Base-by-base conservation (phyloP, 2,329 filamentous ascomycete genomes). In the Tolypocladium tundrense region DNA sequence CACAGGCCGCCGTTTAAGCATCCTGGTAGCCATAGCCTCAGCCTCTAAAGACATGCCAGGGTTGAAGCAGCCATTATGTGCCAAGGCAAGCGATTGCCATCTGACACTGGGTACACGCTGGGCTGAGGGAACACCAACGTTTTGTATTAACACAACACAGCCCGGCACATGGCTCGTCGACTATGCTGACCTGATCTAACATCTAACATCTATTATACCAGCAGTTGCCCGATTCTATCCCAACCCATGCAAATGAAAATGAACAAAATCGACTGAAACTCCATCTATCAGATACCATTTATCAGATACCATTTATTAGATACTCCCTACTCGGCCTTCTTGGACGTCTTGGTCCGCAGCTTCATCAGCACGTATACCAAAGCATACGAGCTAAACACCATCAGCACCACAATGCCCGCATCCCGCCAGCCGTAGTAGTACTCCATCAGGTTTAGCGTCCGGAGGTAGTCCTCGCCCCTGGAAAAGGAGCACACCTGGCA, bases 341-440 rank as follows among this genome's bases (percentile, higher is more conserved):
- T 79, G 1, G 75, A 76, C 9, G 72, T 71, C 70, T 78, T 79
- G 24, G 75, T 79, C 27, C 77, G 67, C 48, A 79, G 68, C 69
- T 78, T 79, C 77, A 79, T 79, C 56, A 79, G 65, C 2, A 64
- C 58, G 58, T 74, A 77, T 8, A 79, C 77, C 54, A 78, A 51
- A 0, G 66, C 67, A 56, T 87, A 87, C 1, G 77, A 80, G 57
- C 76, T 79, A 43, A 82, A 59, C 1, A 74, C 79, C 62, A 86
- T 86, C 6, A 83, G 70, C 1, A 79, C 79, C 3, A 80, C 77
- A 53, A 88, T 83, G 0, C 66, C 86, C 0, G 82, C 82, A 68
- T 89, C 77, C 54, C 87, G 77, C 87, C 87, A 90, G 0, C 84
- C 86, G 62, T 84, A 84, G 60, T 77, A 82, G 62, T 87, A 83